Base-by-base conservation (phyloP, 768 basidiomycete genomes). In the Hortiboletus campestris region DNA sequence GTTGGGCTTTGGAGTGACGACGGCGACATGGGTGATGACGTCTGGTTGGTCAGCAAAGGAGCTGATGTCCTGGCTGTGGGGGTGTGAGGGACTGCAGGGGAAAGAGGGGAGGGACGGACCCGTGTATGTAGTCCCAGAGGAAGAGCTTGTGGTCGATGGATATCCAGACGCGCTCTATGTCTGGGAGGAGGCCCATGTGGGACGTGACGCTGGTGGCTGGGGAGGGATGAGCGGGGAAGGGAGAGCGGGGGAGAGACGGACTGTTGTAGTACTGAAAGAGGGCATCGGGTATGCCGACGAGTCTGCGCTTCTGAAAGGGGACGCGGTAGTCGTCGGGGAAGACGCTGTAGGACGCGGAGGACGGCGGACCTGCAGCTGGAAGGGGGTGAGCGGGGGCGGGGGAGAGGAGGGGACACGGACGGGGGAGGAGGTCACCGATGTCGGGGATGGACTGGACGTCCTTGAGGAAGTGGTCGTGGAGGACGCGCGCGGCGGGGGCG, bases 121-220 rank as follows among this genome's bases (percentile, higher is more conserved):
- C 92, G 62, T 96, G 91, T 35, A 86, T 76, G 69, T 97, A 99
- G 72, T 99, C 94, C 97, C 97, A 98, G 22, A 99, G 76, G 65
- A 97, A 91, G 34, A 99, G 78, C 63, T 92, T 91, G 71, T 94
- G 86, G 74, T 98, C 94, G 55, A 96, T 89, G 11, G 92, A 89
- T 60, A 98, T 89, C 94, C 94, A 99, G 0, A 90, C 94, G 44
- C 94, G 83, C 63, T 96, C 93, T 58, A 98, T 91, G 63, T 95
- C 91, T 25, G 94, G 86, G 68, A 98, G 82, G 50, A 99, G 73
- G 11, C 95, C 95, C 88, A 97, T 89, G 65, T 90, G 86, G 17
- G 89, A 85, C 25, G 83, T 83, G 51, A 88, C 82, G 64, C 76
- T 85, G 35, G 83, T 79, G 53, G 79, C 89, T 91, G 66, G 40